Percentiles rank a stretch among this genome's conserved stretches.
phyloP scores from a whole-genome alignment of 2,329 filamentous ascomycete species.

The Rosellinia necatrix region DNA sequence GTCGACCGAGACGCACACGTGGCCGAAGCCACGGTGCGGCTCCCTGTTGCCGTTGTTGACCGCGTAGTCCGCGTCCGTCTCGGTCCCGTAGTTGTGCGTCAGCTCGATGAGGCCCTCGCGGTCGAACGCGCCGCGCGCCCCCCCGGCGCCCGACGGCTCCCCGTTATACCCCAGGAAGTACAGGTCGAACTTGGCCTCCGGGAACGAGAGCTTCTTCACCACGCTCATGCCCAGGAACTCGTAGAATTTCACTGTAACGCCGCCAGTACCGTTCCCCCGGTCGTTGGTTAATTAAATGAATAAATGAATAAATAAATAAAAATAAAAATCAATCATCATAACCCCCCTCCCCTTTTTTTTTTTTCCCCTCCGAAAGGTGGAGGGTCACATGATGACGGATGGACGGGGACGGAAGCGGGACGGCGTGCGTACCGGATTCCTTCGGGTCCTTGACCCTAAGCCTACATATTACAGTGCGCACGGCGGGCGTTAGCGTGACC shows the following conservation, averaged over 20 bases:
- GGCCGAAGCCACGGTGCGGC: slow-evolving; percentile 81
- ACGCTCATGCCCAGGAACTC: slow-evolving; percentile 87
- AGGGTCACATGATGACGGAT: too few relatives aligned
- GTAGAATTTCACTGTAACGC: slow-evolving; percentile 89
- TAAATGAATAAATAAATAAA: too few relatives aligned
- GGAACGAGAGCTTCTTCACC: slow-evolving; percentile 79
- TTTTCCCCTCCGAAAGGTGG: too few relatives aligned
- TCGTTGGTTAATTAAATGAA: too few relatives aligned
- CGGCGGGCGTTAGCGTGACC: slow-evolving; percentile 21
- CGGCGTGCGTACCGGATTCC: slow-evolving; percentile 65
- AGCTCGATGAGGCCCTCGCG: slow-evolving; percentile 91
- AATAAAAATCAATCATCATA: too few relatives aligned
- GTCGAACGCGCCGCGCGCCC: slow-evolving; percentile 74
- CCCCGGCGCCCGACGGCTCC: slow-evolving; percentile 70
- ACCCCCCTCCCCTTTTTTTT: too few relatives aligned
- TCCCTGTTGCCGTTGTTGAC: slow-evolving; percentile 91
- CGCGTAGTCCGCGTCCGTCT: slow-evolving; percentile 79
- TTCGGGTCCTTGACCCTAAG: slow-evolving; percentile 94
- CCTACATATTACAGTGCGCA: slow-evolving; percentile 52
- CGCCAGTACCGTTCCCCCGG: too few relatives aligned
- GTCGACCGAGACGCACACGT: slow-evolving; percentile 82
- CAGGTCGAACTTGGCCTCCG: slow-evolving; percentile 89
- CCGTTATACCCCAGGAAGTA: slow-evolving; percentile 94
- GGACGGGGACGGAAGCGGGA: too few relatives aligned
- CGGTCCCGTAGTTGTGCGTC: slow-evolving; percentile 84